Evolutionary conservation across 306 rosid species (phyloP), one percentile per base, ranked within the genome.

Genomic region (Cyclanthera cordifolia): DNA sequence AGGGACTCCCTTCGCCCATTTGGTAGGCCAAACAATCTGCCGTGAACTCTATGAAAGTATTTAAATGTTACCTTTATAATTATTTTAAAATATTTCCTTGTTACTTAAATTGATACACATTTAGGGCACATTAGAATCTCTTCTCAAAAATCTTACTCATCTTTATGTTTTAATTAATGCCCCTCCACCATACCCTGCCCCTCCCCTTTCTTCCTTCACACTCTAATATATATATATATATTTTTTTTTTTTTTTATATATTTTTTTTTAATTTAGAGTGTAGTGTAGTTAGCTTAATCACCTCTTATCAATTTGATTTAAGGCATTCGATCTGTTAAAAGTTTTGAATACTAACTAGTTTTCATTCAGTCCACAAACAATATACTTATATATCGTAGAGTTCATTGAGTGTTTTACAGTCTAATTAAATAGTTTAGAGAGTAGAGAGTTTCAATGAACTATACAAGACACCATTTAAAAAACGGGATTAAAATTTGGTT

Each of bases 11-110:
- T 54, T 64, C 78, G 71, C 79, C 13, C 20, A 79, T 85, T 82
- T 77, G 82, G 77, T 77, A 81, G 75, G 85, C 85, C 95, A 86
- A 85, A 91, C 97, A 88, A 76, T 43, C 79, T 74, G 73, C 84
- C 82, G 79, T 82, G 86, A 86, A 64, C 75, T 75, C 70, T 68
- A 70, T 79, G 63, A 34, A 66, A 71, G 30, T 39, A 34, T 49
- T 28, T 58, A 43, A 51, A 46, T 51, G 34, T 17, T 0, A 19
- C 1, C 5, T 20, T 43, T 41, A 4, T 19, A 41, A 20, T 21
- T 34, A 34, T 5, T 43, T 64, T 43, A 20, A 4, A 64, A 64
- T 43, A 21, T 20, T 43, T 64, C 30, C 16, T 39, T 5, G 17
- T 17, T 63, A 41, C 50, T 39, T 63, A 11, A 63, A 19, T 64